Evolutionary conservation across 2,329 filamentous ascomycete genomes (phyloP).

Genomic region (Microsporum ferrugineum): DNA sequence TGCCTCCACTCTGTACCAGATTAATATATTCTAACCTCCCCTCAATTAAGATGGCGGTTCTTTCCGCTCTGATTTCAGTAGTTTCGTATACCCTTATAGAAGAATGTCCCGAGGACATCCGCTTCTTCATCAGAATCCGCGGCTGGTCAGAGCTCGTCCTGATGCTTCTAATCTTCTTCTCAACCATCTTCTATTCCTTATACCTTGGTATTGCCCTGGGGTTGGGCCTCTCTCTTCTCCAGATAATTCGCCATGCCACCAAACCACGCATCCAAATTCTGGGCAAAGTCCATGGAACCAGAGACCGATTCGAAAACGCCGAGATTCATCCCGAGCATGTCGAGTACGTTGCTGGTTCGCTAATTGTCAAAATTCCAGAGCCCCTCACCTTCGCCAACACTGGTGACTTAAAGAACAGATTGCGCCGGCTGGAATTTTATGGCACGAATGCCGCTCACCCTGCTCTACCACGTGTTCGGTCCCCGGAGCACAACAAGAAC

Average conservation of each 20-base stretch:
- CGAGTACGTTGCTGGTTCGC: conserved; percentile 80
- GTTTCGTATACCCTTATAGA: conserved; percentile 92
- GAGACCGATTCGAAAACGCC: conserved; percentile 71
- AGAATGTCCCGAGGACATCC: conserved; percentile 84
- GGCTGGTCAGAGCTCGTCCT: conserved; percentile 77
- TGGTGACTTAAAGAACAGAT: conserved; percentile 72
- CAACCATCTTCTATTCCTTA: conserved; percentile 91
- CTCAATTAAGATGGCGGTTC: conserved; percentile 63
- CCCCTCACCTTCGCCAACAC: conserved; percentile 96
- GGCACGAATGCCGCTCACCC: conserved; percentile 79
- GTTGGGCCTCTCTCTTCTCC: conserved; percentile 78
- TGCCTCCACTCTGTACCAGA: neutral
- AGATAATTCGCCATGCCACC: conserved; percentile 81
- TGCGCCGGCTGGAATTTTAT: conserved; percentile 76
- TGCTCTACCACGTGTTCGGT: conserved; percentile 66
- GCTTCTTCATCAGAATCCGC: conserved; percentile 74
- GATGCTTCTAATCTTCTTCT: conserved; percentile 80
- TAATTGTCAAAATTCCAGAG: conserved; percentile 97
- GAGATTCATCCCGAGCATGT: conserved; percentile 59
- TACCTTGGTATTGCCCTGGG: conserved; percentile 88
- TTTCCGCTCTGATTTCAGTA: conserved; percentile 88
- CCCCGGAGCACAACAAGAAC: conserved; percentile 73
- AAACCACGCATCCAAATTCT: conserved; percentile 92
- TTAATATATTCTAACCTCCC: neutral
- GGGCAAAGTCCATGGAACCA: conserved; percentile 71